Evolutionary conservation across 495 filamentous ascomycete species (phyloP).

Genomic region (Clohesyomyces aquaticus): DNA sequence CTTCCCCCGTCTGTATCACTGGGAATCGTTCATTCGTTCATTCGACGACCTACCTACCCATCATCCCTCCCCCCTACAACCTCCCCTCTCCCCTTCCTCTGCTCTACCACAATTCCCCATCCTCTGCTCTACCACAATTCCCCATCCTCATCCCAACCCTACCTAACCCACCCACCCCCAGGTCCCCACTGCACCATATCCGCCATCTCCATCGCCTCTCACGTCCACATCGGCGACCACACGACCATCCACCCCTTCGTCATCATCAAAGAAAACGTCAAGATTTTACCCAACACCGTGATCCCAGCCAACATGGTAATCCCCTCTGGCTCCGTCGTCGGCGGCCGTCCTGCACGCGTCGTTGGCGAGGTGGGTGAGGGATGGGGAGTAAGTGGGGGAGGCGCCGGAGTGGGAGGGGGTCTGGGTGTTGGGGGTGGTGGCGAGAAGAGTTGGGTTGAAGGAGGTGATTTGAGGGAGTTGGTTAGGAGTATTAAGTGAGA

Average conservation of each 20-base stretch:
- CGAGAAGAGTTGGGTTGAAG: slow-evolving; percentile 45
- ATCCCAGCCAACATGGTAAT: slow-evolving; percentile 89
- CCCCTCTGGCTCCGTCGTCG: slow-evolving; percentile 84
- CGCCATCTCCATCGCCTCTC: slow-evolving; percentile 47
- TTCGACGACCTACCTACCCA: too few species aligned
- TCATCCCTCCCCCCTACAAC: too few species aligned
- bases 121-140: too few species aligned
- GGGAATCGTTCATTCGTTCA: neutral
- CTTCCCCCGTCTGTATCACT: neutral
- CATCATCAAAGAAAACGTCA: slow-evolving; percentile 88
- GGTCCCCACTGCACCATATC: slow-evolving; percentile 39
- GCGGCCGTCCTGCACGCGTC: slow-evolving; percentile 76
- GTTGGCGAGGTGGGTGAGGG: slow-evolving; percentile 87
- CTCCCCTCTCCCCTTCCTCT: too few species aligned
- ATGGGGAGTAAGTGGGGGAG: slow-evolving; percentile 59
- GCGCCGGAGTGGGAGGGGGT: slow-evolving; percentile 52
- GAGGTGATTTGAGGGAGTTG: slow-evolving; percentile 51
- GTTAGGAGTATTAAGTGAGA: slow-evolving; percentile 48
- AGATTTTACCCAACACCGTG: slow-evolving; percentile 79
- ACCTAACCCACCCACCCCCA: neutral
- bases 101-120: too few species aligned
- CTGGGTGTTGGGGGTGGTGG: slow-evolving; percentile 38
- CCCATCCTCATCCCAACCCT: too few species aligned
- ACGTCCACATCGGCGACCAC: slow-evolving; percentile 78
- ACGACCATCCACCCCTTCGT: slow-evolving; percentile 79